These are phyloP conservation scores for Bruguiera hainesii DNA, from an alignment of 441 rosid species.

Conservation along the genomic window DNA sequence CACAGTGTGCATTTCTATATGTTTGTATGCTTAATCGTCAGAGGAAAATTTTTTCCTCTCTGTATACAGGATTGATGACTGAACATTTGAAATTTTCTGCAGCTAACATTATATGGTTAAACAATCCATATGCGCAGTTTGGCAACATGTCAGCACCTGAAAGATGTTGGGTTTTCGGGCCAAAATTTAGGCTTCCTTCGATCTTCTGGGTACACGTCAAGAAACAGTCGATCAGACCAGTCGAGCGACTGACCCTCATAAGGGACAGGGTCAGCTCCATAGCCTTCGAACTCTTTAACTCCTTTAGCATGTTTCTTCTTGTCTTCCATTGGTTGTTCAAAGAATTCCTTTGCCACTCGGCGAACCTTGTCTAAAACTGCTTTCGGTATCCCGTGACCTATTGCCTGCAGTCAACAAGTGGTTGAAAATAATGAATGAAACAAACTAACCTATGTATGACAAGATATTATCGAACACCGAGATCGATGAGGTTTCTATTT, in stretches of 20 bases:
- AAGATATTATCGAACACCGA: neutral
- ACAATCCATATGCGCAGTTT: neutral
- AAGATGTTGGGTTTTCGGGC: constrained; percentile 42
- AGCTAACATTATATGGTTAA: neutral
- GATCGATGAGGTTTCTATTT: neutral
- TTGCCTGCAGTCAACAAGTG: constrained; percentile 33
- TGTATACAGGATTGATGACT: no score
- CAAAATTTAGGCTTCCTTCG: constrained; percentile 31
- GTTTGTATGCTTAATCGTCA: no score
- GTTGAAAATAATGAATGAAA: neutral
- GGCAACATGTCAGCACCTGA: constrained; percentile 29
- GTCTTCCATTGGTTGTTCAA: constrained; percentile 43
- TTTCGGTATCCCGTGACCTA: constrained; percentile 55
- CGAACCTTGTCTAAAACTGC: constrained; percentile 45
- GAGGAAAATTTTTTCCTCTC: no score
- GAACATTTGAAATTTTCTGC: neutral
- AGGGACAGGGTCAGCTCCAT: constrained; percentile 52
- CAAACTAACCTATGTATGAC: neutral
- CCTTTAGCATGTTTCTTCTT: constrained; percentile 40
- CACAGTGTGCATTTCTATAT: no score
- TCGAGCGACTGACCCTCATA: constrained; percentile 49
- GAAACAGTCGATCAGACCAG: constrained; percentile 53
- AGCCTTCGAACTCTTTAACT: constrained; percentile 43
- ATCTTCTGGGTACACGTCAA: constrained; percentile 37
- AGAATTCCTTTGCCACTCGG: constrained; percentile 33